Conservation (phyloP, 2,329 filamentous ascomycete species). For the Trichoderma pleuroti region DNA sequence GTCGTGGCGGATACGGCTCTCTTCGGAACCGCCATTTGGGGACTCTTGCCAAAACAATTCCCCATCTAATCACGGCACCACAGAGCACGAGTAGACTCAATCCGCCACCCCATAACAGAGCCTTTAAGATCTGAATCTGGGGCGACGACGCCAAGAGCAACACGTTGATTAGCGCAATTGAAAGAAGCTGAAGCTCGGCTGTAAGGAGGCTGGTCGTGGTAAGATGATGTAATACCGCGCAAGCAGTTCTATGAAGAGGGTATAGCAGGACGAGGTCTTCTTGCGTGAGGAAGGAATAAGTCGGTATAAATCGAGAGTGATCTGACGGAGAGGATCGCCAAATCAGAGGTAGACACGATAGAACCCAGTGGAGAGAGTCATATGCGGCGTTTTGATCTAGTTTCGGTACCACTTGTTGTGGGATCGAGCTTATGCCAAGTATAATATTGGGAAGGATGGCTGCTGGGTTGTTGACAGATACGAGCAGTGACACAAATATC, state of each 20-base stretch:
- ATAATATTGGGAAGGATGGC: slow-evolving; percentile 75
- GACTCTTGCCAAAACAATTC: slow-evolving; percentile 78
- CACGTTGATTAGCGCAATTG: slow-evolving; percentile 76
- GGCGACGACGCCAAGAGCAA: slow-evolving; percentile 74
- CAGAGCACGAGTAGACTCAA: slow-evolving; percentile 71
- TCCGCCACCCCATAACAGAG: slow-evolving; percentile 80
- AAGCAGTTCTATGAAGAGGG: slow-evolving; percentile 76
- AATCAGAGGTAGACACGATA: slow-evolving; percentile 66
- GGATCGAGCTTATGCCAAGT: slow-evolving; percentile 75
- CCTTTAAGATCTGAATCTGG: slow-evolving; percentile 80
- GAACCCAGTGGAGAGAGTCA: slow-evolving; percentile 71
- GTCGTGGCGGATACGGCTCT: slow-evolving; percentile 37
- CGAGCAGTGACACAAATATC: slow-evolving; percentile 69
- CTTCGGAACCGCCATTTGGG: slow-evolving; percentile 86
- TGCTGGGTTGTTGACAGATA: slow-evolving; percentile 59
- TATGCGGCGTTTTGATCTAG: slow-evolving; percentile 53
- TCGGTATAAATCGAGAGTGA: slow-evolving; percentile 39
- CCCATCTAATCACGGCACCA: slow-evolving; percentile 73
- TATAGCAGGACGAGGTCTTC: slow-evolving; percentile 67
- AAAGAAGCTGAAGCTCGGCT: slow-evolving; percentile 84
- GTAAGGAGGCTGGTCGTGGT: slow-evolving; percentile 85
- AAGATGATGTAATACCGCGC: slow-evolving; percentile 70
- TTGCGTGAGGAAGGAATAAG: slow-evolving; percentile 39
- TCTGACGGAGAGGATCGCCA: slow-evolving; percentile 27
- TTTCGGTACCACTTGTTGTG: slow-evolving; percentile 67